Evolutionary conservation across 164 flowering plant species (phyloP).

Genomic region (Vitis labrusca): DNA sequence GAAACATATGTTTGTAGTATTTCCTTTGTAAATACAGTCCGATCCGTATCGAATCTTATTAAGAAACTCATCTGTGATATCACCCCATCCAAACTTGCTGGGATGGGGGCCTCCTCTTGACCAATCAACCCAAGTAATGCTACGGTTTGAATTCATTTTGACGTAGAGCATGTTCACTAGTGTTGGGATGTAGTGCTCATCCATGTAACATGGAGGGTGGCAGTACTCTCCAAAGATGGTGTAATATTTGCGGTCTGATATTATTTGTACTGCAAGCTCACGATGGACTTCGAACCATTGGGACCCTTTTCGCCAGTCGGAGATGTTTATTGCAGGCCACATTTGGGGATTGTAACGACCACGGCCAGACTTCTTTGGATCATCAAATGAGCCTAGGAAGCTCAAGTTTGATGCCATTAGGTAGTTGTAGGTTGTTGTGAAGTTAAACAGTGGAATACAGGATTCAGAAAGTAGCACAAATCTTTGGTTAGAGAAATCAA

Average conservation of each 20-base stretch:
- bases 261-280: constrained; percentile 22
- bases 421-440: constrained; percentile 23
- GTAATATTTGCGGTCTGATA: constrained; percentile 25
- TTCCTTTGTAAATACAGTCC: constrained; percentile 22
- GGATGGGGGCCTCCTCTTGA: constrained; percentile 42
- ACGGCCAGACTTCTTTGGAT: constrained; percentile 16
- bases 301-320: constrained; percentile 43
- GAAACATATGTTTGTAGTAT: constrained; percentile 15
- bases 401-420: constrained; percentile 22
- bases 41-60: constrained; percentile 15
- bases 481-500: constrained; percentile 32
- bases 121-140: constrained; percentile 42
- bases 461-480: constrained; percentile 33
- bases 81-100: constrained; percentile 12
- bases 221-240: constrained; percentile 13
- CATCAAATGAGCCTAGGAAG: constrained; percentile 26
- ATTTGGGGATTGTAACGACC: constrained; percentile 34
- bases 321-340: constrained; percentile 24
- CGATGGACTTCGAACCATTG: constrained; percentile 39
- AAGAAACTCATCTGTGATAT: constrained; percentile 22
- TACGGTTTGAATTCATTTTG: constrained; percentile 22
- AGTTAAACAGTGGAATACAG: constrained; percentile 37
- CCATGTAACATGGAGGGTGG: constrained; percentile 28
- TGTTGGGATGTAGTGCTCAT: constrained; percentile 47
- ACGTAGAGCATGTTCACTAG: constrained; percentile 15